Base-by-base conservation (phyloP, 768 basidiomycete species). In the Xanthoconium purpureum region DNA sequence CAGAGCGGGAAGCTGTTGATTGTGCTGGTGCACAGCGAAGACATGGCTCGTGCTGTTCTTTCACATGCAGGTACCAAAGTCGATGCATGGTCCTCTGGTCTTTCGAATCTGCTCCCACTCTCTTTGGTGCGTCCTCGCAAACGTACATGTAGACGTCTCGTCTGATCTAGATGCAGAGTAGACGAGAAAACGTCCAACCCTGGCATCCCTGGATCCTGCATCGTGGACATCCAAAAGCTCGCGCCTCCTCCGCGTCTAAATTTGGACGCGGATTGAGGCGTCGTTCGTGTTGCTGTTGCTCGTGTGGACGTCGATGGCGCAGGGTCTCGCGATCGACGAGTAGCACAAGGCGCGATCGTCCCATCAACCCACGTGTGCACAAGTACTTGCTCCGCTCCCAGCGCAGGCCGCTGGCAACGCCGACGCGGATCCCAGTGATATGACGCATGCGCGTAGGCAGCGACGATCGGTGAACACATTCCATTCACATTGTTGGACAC, bases 281-380 rank as follows among this genome's bases (percentile, higher is more conserved):
- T 42, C 29, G 17, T 38, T 9, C 53, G 81, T 79, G 24, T 56
- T 76, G 32, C 63, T 77, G n/a, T 58, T 80, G 20, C 69, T 73
- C 24, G 72, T 79, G 50, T 82, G 79, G 80, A 67, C 63, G 40
- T 72, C 73, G 11, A 80, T 82, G 78, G 67, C 79, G 11, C 74
- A 77, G 14, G 78, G 75, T 3, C 62, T 62, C 14, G 60, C 78
- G 20, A 79, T 82, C 29, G 79, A 81, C 48, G 77, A 82, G 55
- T 79, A 81, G 52, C 68, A 65, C 54, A 60, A 54, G 33, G 24
- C 55, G 8, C 69, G 70, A 1, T 11, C 24, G 17, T 52, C 59
- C 33, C 51, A 50, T 15, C 46, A 60, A 10, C 60, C 65, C 6
- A 48, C 36, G 11, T 50, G 63, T 39, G 56, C 55, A 13, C 54